Evolutionary conservation across 2,329 filamentous ascomycete species (phyloP).

Genomic region (Penicillium sp.): DNA sequence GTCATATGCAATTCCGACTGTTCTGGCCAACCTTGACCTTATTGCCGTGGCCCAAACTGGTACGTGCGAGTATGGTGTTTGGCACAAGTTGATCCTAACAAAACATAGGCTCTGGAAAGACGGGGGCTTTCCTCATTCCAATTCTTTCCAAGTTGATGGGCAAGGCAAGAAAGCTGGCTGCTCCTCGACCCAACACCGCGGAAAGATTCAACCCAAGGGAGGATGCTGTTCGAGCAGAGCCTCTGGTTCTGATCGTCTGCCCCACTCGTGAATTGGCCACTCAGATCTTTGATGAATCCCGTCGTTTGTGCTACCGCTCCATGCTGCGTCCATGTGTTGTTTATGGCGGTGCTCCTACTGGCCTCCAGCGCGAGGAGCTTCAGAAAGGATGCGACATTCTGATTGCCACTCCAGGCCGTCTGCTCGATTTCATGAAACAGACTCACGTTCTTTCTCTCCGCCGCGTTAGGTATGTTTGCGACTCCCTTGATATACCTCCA

Average conservation of each 20-base stretch:
- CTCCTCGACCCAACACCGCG: constrained; percentile 64
- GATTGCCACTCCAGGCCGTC: constrained; percentile 81
- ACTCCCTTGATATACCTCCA: not conserved
- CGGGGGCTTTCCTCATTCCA: constrained; percentile 85
- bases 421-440: constrained; percentile 78
- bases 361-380: constrained; percentile 69
- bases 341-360: constrained; percentile 78
- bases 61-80: constrained; percentile 45
- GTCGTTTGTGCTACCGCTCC: constrained; percentile 88
- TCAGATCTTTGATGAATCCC: constrained; percentile 92
- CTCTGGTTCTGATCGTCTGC: constrained; percentile 78
- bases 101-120: constrained; percentile 86
- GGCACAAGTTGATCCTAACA: constrained; percentile 5
- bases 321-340: constrained; percentile 89
- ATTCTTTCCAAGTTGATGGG: constrained; percentile 91
- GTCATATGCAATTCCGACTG: constrained; percentile 75
- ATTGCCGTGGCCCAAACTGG: constrained; percentile 92
- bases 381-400: constrained; percentile 84
- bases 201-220: constrained; percentile 52
- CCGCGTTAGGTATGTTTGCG: constrained; percentile 64
- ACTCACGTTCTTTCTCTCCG: constrained; percentile 66
- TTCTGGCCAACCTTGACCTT: constrained; percentile 73
- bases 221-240: constrained; percentile 69
- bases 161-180: constrained; percentile 84
- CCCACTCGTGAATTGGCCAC: constrained; percentile 88